These are phyloP conservation scores for Septoria linicola DNA, from an alignment of 2,329 filamentous ascomycete genomes.

Conservation along the genomic window DNA sequence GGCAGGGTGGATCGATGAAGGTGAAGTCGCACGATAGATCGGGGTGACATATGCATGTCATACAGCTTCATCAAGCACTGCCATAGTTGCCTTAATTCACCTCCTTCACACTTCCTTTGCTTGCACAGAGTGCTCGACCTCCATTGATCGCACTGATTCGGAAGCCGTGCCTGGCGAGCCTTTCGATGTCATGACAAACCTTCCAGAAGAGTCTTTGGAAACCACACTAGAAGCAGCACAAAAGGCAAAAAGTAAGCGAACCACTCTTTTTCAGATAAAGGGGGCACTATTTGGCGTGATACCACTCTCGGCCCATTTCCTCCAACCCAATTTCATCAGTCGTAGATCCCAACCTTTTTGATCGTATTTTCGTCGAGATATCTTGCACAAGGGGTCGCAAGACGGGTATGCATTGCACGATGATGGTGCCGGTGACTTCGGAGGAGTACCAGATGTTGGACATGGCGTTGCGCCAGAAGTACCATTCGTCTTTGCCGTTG, in stretches of 20 bases:
- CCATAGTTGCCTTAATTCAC: too few species aligned
- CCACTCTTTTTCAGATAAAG: neutral
- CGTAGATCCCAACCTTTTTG: conserved; percentile 34
- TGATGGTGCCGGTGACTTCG: conserved; percentile 55
- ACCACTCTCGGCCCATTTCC: conserved; percentile 14
- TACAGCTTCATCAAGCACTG: too few species aligned
- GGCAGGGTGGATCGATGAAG: too few species aligned
- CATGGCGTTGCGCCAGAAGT: conserved; percentile 52
- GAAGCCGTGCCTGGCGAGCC: too few species aligned
- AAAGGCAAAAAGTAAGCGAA: neutral
- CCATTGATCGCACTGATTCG: too few species aligned
- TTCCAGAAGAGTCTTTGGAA: too few species aligned
- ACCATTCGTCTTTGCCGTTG: conserved; percentile 48
- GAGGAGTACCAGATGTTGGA: conserved; percentile 53
- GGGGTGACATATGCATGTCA: too few species aligned
- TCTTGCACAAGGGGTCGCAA: conserved; percentile 51
- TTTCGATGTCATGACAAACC: too few species aligned
- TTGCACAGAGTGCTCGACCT: too few species aligned
- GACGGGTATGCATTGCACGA: conserved; percentile 56
- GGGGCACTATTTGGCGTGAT: conserved; percentile 16
- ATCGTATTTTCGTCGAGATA: conserved; percentile 42
- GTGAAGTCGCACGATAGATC: too few species aligned
- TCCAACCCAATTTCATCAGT: conserved; percentile 23
- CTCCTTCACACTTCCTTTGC: too few species aligned
- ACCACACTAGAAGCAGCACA: neutral